Evolutionary conservation across 2,329 filamentous ascomycete genomes (phyloP), one percentile per base, ranked within the genome.

Genomic region (Akanthomyces lecanii): DNA sequence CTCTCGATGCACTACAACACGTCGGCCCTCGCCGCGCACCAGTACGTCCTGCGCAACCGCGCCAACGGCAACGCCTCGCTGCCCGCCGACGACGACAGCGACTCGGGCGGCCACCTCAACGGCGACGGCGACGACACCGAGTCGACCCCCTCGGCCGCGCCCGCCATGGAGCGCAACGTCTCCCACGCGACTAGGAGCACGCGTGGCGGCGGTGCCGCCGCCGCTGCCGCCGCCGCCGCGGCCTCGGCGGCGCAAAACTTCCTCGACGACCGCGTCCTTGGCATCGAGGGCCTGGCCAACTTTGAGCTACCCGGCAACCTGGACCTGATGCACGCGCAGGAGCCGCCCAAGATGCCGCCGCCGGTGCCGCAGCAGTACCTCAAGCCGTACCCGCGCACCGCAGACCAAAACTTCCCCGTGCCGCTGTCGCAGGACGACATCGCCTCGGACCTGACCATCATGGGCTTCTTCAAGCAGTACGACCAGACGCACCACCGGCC

Each of bases 151-250:
- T 78, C 81, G 5, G 84, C 52, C 38, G 53, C 83, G 1, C 79
- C 80, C 16, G 77, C 77, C 60, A 88, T 88, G 85, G 86, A 88
- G 71, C 81, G 85, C 40, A 84, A 85, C 65, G 80, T 83, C 14
- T 88, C 86, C 11, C 85, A 89, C 64, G 83, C 84, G 14, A 89
- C 86, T 21, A 79, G 86, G 50, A 88, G 85, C 73, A 87, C 83
- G 23, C 80, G 85, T 28, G 84, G 78, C n/a, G 76, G 75, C 2
- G 61, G 54, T 30, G 60, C 45, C 25, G 60, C 51, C 2, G 59
- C 59, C n/a, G 44, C 60, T 23, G 50, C 60, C 21, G 44, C 60
- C 4, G 51, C 52, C 1, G 59, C 51, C 4, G 38, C 57, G 1
- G 57, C 47, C 16, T 38, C 57, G 1, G 57, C 47, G 7, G 78